Base-by-base conservation (phyloP, 2,329 filamentous ascomycete genomes). In the Paraphoma chrysanthemicola region DNA sequence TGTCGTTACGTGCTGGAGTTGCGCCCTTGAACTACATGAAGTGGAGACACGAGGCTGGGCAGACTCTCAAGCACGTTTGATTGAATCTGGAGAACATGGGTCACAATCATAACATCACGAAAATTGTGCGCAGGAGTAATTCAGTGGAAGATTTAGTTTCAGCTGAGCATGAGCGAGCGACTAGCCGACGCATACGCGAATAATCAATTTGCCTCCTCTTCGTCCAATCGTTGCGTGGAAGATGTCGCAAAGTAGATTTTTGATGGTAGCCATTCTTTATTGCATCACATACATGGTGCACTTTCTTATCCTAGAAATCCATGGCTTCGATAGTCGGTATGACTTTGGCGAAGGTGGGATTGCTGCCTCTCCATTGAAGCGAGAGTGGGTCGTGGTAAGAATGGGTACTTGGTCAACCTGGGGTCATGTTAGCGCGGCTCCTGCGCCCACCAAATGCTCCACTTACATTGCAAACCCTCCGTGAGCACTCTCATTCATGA, bases 341-440 rank as follows among this genome's bases (percentile, higher is more conserved):
- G 48, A 38, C 52, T 46, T 55, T 55, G 54, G 54, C 60, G 56
- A 59, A 62, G 54, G 50, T 52, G 57, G 60, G 60, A 63, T 57
- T 60, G 61, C 59, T 64, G 71, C 69, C 71, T 75, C 70, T 74
- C 71, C 67, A 53, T 68, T 63, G 66, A 67, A 71, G 69, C 62
- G 70, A 73, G 72, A 69, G 68, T 67, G 70, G 69, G 70, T 67
- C 57, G 67, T 71, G 68, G 66, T 72, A 75, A 72, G 70, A 75
- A 73, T 76, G 70, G 67, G 64, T 65, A 61, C 54, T 66, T 67
- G 60, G 70, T 75, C 70, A 67, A 65, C 68, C 72, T 74, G 44
- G 7, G 9, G 6, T 10, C 4, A 8, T 8, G 51, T 67, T 56
- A 63, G 60, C 6, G 6, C 11, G 12, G 23, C 7, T 4, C 9